These are phyloP conservation scores for Leishmania guyanensis DNA, from an alignment of 208 protist genomes.

Conservation along the genomic window DNA sequence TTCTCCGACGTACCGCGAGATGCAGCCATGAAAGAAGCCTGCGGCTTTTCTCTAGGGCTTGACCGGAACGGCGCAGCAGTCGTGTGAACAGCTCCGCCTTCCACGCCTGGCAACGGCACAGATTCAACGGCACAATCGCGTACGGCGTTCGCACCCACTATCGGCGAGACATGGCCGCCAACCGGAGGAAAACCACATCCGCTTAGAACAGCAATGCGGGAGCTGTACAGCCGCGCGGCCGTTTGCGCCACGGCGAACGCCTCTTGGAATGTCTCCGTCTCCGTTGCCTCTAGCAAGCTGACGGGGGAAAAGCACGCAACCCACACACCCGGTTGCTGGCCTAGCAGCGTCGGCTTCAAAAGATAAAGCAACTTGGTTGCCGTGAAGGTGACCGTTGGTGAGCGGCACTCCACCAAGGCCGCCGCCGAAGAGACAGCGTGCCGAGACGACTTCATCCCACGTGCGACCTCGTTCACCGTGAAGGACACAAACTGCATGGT, in stretches of 20 bases:
- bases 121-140: neutral
- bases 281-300: conserved; percentile 25
- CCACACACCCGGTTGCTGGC: conserved; percentile 68
- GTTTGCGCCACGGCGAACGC: conserved; percentile 72
- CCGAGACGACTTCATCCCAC: conserved; percentile 66
- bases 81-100: neutral
- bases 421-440: conserved; percentile 67
- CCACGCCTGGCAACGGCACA: neutral
- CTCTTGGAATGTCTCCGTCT: conserved; percentile 75
- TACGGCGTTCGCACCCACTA: neutral
- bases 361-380: conserved; percentile 69
- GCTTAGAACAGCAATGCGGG: conserved; percentile 38
- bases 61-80: neutral
- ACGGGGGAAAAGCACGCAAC: conserved; percentile 68
- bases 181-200: neutral
- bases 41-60: neutral
- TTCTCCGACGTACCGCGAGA: neutral
- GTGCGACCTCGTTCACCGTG: conserved; percentile 51
- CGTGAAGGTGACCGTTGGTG: conserved; percentile 51
- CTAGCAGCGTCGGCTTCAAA: conserved; percentile 70
- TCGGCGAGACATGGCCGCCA: too few species aligned
- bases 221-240: conserved; percentile 49
- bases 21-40: neutral
- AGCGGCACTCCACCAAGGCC: conserved; percentile 58
- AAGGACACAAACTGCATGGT: conserved; percentile 84